Conservation (phyloP, 2,329 filamentous ascomycete species). For the Sporothrix luriei region DNA sequence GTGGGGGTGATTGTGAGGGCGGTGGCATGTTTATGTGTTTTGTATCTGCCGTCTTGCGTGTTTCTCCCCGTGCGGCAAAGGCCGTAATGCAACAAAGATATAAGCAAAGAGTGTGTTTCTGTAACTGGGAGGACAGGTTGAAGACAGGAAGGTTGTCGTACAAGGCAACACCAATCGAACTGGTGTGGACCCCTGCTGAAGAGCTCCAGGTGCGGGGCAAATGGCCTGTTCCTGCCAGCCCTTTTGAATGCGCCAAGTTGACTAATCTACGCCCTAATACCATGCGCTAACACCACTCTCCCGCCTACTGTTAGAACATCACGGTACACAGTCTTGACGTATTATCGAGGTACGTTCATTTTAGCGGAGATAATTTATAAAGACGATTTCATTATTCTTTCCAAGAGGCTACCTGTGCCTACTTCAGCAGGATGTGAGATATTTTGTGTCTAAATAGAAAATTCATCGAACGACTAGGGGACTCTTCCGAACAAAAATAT, state of each 20-base stretch:
- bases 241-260: no score
- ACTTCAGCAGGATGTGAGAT: not conserved
- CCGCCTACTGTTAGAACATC: not conserved
- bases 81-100: not conserved
- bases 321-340: no score
- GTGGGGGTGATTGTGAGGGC: not conserved
- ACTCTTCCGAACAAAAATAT: not conserved
- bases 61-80: not conserved
- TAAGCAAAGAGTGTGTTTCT: not conserved
- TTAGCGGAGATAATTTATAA: not conserved
- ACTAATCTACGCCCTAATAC: no score
- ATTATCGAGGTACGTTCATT: no score
- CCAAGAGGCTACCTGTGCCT: not conserved
- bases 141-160: not conserved
- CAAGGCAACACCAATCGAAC: not conserved
- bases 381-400: not conserved
- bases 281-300: not conserved
- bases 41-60: not conserved
- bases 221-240: not conserved
- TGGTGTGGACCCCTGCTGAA: slow-evolving; percentile 10
- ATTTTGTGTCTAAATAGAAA: not conserved
- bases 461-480: not conserved
- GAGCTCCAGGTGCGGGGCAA: slow-evolving; percentile 11
- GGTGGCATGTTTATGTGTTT: slow-evolving; percentile 7
- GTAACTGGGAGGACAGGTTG: not conserved